A percentile compares a stretch with the other conserved stretches of the same genome.
Evolutionary conservation across 345 rosid genomes (phyloP).

Genomic region (Nephelium lappaceum): DNA sequence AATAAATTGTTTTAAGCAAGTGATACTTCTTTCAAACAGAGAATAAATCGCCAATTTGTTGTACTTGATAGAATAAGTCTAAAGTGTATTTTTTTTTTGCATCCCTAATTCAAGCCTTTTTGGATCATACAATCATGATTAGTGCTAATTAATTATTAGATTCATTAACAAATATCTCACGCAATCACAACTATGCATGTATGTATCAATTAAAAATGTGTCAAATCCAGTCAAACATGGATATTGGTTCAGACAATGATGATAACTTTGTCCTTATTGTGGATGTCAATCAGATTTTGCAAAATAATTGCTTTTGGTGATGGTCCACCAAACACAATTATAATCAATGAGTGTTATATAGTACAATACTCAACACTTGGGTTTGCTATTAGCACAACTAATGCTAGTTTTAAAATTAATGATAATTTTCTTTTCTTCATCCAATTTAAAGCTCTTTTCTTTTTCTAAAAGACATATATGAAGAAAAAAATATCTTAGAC

Average conservation of each 20-base stretch:
- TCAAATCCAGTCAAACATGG: constrained; percentile 13
- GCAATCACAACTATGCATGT: not conserved
- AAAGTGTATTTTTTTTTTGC: not conserved
- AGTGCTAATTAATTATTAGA: not conserved
- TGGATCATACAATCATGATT: not conserved
- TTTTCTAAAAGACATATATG: too few relatives aligned
- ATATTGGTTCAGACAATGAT: constrained; percentile 15
- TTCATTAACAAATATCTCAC: not conserved
- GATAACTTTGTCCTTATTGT: constrained; percentile 28
- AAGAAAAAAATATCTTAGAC: too few relatives aligned
- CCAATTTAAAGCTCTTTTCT: too few relatives aligned
- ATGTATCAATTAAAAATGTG: not conserved
- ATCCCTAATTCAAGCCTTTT: not conserved
- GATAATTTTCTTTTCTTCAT: too few relatives aligned
- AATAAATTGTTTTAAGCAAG: too few relatives aligned
- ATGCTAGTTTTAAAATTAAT: not conserved
- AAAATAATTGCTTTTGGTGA: not conserved
- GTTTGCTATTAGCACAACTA: not conserved
- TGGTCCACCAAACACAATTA: constrained; percentile 3
- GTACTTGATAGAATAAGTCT: not conserved
- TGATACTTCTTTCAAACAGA: too few relatives aligned
- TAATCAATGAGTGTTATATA: not conserved
- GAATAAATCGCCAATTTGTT: too few relatives aligned
- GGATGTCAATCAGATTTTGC: constrained; percentile 19
- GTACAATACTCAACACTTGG: not conserved